A percentile compares a stretch with the other conserved stretches of the same genome.
phyloP scores from a whole-genome alignment of 371 early-diverging fungal genomes.

The Rhizopus arrhizus region DNA sequence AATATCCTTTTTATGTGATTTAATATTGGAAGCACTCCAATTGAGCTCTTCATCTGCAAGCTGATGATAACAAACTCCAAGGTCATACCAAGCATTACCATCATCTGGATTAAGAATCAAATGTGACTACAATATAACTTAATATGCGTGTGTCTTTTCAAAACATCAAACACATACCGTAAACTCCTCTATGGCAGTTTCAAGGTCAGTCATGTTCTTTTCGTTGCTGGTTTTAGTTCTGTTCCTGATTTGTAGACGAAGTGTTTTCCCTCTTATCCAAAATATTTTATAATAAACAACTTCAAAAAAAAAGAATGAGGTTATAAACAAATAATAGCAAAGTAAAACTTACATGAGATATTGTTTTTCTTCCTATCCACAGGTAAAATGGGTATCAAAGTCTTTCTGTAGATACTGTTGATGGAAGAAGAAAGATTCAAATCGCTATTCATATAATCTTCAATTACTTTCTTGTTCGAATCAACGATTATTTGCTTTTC shows the following conservation, averaged over 20 bases:
- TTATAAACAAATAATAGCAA: neutral
- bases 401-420: slow-evolving; percentile 11
- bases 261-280: slow-evolving; percentile 65
- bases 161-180: slow-evolving; percentile 32
- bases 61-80: slow-evolving; percentile 60
- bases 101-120: slow-evolving; percentile 59
- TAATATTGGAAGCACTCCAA: slow-evolving; percentile 69
- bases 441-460: slow-evolving; percentile 19
- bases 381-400: slow-evolving; percentile 24
- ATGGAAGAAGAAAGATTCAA: slow-evolving; percentile 20
- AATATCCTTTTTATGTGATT: slow-evolving; percentile 50
- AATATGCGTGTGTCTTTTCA: neutral
- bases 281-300: slow-evolving; percentile 55
- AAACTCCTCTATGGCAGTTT: slow-evolving; percentile 63
- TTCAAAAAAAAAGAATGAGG: slow-evolving; percentile 17
- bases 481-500: slow-evolving; percentile 28
- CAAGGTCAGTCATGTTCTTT: slow-evolving; percentile 61
- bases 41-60: slow-evolving; percentile 68
- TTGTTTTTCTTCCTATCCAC: slow-evolving; percentile 12
- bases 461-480: slow-evolving; percentile 19
- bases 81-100: slow-evolving; percentile 66
- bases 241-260: slow-evolving; percentile 59
- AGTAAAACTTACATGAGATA: slow-evolving; percentile 34
- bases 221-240: slow-evolving; percentile 55
- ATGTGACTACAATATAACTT: slow-evolving; percentile 15